phyloP scores from a whole-genome alignment of 345 rosid species.

The Gynandropsis gynandra region DNA sequence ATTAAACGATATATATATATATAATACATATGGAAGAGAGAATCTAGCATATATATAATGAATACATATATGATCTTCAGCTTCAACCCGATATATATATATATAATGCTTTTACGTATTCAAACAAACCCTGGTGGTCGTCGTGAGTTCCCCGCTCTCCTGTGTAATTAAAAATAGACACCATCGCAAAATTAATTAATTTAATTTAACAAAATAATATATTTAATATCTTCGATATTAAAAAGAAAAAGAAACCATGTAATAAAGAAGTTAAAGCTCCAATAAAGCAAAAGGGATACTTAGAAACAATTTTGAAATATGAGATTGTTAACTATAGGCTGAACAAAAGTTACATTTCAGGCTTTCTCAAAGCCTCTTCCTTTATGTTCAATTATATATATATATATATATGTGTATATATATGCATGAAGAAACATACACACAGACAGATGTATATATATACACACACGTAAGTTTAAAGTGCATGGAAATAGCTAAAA shows the following conservation, averaged over 20 bases:
- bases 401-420: too few species aligned
- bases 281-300: too few species aligned
- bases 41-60: slow-evolving; percentile 15
- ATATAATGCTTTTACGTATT: neutral
- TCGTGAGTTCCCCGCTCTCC: slow-evolving; percentile 31
- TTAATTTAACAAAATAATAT: neutral
- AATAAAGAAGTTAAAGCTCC: too few species aligned
- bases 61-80: neutral
- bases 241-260: too few species aligned
- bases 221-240: too few species aligned
- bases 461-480: neutral
- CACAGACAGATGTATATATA: neutral
- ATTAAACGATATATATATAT: slow-evolving; percentile 24
- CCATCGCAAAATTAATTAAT: neutral
- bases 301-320: too few species aligned
- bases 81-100: too few species aligned
- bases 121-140: slow-evolving; percentile 28
- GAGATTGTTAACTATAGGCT: too few species aligned
- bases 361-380: too few species aligned
- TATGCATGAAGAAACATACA: neutral
- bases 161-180: neutral
- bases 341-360: too few species aligned
- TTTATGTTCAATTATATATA: too few species aligned
- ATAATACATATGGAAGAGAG: slow-evolving; percentile 30
- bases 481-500: too few species aligned